phyloP scores from a whole-genome alignment of 208 protist species.

The Crithidia expoeki region DNA sequence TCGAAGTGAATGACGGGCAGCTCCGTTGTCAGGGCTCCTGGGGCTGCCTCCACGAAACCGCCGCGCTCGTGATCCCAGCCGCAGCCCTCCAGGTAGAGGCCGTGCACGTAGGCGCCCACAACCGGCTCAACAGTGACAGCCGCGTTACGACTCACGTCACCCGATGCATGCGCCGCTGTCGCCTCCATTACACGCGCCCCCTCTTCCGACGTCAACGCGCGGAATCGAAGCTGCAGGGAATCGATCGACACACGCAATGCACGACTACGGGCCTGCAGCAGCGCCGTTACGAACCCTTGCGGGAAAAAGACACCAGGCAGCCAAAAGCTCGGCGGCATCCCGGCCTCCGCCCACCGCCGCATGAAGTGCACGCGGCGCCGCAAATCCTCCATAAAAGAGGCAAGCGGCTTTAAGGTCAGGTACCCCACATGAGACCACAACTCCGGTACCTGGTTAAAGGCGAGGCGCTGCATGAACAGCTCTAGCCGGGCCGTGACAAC shows the following conservation, averaged over 20 bases:
- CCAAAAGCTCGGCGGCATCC: constrained; percentile 92
- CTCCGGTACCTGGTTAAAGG: constrained; percentile 92
- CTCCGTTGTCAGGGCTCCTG: constrained; percentile 81
- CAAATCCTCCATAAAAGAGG: constrained; percentile 94
- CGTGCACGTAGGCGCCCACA: constrained; percentile 91
- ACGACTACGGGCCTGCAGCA: constrained; percentile 89
- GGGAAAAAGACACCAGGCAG: constrained; percentile 98
- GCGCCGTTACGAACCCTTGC: constrained; percentile 92
- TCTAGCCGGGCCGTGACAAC: constrained; percentile 84
- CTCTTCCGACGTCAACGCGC: constrained; percentile 40
- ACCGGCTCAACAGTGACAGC: constrained; percentile 48
- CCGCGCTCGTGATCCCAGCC: constrained; percentile 59
- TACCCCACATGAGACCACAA: constrained; percentile 90
- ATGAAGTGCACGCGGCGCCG: constrained; percentile 91
- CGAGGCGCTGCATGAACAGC: constrained; percentile 73
- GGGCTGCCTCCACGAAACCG: constrained; percentile 75
- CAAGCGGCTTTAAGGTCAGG: constrained; percentile 94
- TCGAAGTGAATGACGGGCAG: constrained; percentile 91
- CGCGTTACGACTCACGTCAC: constrained; percentile 5
- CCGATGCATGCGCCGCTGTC: constrained; percentile 30
- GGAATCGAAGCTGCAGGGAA: constrained; percentile 77
- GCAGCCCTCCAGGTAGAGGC: constrained; percentile 91
- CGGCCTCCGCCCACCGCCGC: constrained; percentile 86
- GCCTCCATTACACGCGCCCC: constrained; percentile 26
- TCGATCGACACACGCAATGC: constrained; percentile 89